A percentile compares a stretch with the other conserved stretches of the same genome.
These are phyloP conservation scores for Thuja plicata DNA, from an alignment of 83 land plant species.

Conservation along the genomic window DNA sequence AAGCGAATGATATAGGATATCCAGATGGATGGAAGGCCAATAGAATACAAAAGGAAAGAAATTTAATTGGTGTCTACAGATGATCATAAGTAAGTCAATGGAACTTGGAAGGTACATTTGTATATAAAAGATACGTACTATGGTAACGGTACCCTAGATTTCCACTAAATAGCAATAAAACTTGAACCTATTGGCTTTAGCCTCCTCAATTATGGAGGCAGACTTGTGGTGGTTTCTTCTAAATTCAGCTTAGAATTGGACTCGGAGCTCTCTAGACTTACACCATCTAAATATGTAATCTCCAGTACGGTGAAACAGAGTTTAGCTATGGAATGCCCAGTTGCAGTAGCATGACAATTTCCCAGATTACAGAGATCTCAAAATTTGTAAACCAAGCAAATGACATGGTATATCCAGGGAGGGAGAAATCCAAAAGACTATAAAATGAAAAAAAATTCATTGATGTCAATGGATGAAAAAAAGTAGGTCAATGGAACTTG, in stretches of 20 bases:
- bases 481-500: background rate
- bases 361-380: background rate
- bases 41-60: background rate
- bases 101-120: too few species aligned
- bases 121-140: too few species aligned
- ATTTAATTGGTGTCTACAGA: too few species aligned
- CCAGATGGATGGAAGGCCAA: background rate
- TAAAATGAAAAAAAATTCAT: background rate
- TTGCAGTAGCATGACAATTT: background rate
- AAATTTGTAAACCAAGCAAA: background rate
- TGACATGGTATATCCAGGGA: background rate
- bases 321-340: background rate
- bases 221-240: background rate
- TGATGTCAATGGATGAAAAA: background rate
- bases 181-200: background rate
- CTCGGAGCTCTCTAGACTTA: background rate
- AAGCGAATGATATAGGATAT: background rate
- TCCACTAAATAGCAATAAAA: background rate
- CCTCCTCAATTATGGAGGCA: background rate
- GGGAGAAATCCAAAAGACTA: background rate
- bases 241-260: background rate
- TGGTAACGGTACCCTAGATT: background rate
- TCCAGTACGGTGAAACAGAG: background rate
- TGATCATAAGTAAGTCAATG: too few species aligned
- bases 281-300: background rate